Evolutionary conservation across 768 basidiomycete genomes (phyloP), one percentile per base, ranked within the genome.

Genomic region (Boletus eberwhitei): DNA sequence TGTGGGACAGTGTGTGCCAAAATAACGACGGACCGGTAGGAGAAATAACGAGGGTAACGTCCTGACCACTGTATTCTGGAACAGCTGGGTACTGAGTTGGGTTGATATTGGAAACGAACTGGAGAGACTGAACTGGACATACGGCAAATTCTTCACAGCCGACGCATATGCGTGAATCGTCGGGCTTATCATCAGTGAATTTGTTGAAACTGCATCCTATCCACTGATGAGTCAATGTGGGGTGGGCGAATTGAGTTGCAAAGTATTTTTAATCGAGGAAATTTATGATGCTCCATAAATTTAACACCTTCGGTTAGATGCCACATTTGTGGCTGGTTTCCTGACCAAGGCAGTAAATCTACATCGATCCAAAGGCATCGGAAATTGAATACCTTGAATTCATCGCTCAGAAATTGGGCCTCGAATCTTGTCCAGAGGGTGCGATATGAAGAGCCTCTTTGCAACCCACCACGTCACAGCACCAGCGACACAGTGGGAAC

Each of bases 121-220:
- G 16, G 14, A 40, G 6, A 13, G 9, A 22, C 7, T 32, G 29
- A 22, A 22, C 19, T 35, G 32, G 9, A 32, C 49, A 14, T 31
- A 50, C 40, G 42, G 31, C n/a, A 51, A 35, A 24, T 51, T 51
- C 32, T 51, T 51, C 19, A 51, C 50, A 34, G 50, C 50, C 2
- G 32, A 51, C 16, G 50, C 50, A 17, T 51, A 51, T 35, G n/a
- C n/a, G n/a, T n/a, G n/a, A n/a, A n/a, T 51, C 50, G 22, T 42
- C 50, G 24, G 50, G 50, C 9, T 16, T 42, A 29, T 51, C 50
- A 13, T 51, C 50, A 7, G 40, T 42, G 22, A 51, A 51, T n/a
- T 35, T 51, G 40, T 51, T 32, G 32, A 51, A 51, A 41, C 40
- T 51, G 22, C 35, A 42, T 51, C 50, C 50, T 51, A 21, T 24